Percentiles rank a stretch among this genome's conserved stretches.
Evolutionary conservation across 495 filamentous ascomycete genomes (phyloP).

Genomic region (Cudoniella acicularis): DNA sequence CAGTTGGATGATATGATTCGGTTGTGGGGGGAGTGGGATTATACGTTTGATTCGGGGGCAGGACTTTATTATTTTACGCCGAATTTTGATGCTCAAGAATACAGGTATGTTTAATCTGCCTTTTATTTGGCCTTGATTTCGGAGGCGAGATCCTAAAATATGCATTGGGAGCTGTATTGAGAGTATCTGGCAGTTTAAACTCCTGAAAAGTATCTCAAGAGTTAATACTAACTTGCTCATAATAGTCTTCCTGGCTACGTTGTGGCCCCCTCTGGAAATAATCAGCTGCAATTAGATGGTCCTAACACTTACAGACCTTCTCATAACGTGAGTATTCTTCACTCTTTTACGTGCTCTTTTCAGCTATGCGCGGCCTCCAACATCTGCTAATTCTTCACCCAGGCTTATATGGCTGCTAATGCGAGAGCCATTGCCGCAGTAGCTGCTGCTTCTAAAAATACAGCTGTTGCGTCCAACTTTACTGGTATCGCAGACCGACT

Average conservation of each 20-base stretch:
- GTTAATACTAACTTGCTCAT: no score
- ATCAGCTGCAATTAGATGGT: constrained; percentile 33
- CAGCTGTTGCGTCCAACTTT: constrained; percentile 28
- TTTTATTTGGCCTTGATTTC: no score
- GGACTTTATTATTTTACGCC: constrained; percentile 41
- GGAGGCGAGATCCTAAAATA: no score
- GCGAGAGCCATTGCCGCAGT: constrained; percentile 37
- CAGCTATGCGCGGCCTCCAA: not conserved
- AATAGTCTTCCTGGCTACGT: constrained; percentile 39
- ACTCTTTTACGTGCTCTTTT: not conserved
- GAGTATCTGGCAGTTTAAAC: no score
- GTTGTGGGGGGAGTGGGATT: constrained; percentile 39
- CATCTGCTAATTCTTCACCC: not conserved
- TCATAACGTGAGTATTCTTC: constrained; percentile 29
- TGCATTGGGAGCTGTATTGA: no score
- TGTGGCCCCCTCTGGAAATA: constrained; percentile 30
- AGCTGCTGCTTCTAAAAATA: constrained; percentile 30
- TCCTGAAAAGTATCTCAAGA: no score
- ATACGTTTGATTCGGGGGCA: constrained; percentile 26
- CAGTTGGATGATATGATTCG: constrained; percentile 40
- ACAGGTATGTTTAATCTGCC: no score
- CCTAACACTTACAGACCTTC: constrained; percentile 41
- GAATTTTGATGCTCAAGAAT: constrained; percentile 43
- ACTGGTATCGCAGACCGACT: constrained; percentile 30
- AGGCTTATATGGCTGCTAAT: constrained; percentile 42